Base-by-base conservation (phyloP, 441 rosid genomes). In the Adansonia grandidieri region DNA sequence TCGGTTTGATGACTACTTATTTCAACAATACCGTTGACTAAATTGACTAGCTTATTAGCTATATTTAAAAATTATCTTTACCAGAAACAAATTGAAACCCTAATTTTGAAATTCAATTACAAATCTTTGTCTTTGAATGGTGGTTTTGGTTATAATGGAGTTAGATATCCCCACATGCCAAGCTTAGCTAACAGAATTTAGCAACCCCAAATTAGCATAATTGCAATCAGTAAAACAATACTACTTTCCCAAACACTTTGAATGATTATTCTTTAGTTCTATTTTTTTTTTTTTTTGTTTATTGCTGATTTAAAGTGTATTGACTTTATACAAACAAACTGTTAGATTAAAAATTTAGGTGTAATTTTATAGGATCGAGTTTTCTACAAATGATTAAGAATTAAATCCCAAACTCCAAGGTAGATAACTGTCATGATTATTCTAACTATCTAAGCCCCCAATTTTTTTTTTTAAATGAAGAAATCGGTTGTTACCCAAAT, bases 371-470 rank as follows among this genome's bases (percentile, higher is more conserved):
- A 45, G 50, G 71, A 65, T 40, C 24, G 8, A 42, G 8, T 42
- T 17, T 28, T 66, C 13, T n/a, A 17, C 51, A 40, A 66, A 66
- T 66, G 51, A 17, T 42, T 42, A 66, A 66, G 51, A 66, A 66
- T 42, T 17, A 42, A 2, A 44, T 17, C 32, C 28, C 71, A 66
- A 66, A 67, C 40, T 42, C 5, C 65, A 42, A 56, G 32, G n/a
- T 40, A 19, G 74, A 51, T 66, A 14, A 9, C 42, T 40, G 42
- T 42, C 47, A 77, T 66, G 10, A 76, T 76, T 53, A 9, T 5
- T 53, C 15, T 76, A 51, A 64, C 50, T 32, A 32, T 3, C 40
- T 65, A 17, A 66, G 28, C 32, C 50, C 69, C 7, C 1, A 0
- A n/a, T 13, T 24, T 24, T 32, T 28, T 24, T 45, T 42, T 50